These are phyloP conservation scores for Yamadazyma songkhlaensis DNA, from an alignment of 1,139 yeast species.

Conservation along the genomic window DNA sequence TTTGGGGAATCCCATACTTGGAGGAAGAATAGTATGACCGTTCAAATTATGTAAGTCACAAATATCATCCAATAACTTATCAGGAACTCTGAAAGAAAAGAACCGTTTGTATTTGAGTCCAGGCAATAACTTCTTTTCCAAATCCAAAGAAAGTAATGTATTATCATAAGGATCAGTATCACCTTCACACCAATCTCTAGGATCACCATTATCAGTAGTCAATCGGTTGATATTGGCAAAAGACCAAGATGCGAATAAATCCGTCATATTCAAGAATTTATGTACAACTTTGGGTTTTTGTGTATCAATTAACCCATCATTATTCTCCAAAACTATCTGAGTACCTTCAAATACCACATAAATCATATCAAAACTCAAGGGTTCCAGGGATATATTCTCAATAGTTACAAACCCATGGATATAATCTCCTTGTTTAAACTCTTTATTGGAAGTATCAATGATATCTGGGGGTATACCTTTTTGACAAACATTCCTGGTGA, in stretches of 20 bases:
- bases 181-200: slow-evolving; percentile 50
- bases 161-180: slow-evolving; percentile 46
- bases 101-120: slow-evolving; percentile 39
- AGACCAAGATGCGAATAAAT: slow-evolving; percentile 47
- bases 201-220: slow-evolving; percentile 46
- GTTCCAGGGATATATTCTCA: slow-evolving; percentile 26
- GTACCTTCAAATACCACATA: slow-evolving; percentile 38
- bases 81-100: slow-evolving; percentile 43
- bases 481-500: slow-evolving; percentile 43
- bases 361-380: slow-evolving; percentile 41
- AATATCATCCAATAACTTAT: slow-evolving; percentile 39
- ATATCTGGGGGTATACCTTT: slow-evolving; percentile 36
- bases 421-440: slow-evolving; percentile 38
- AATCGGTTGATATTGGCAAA: slow-evolving; percentile 45
- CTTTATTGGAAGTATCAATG: slow-evolving; percentile 28
- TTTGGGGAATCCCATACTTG: slow-evolving; percentile 36
- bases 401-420: slow-evolving; percentile 39
- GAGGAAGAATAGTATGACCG: slow-evolving; percentile 37
- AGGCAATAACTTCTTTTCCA: slow-evolving; percentile 38
- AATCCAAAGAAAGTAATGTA: slow-evolving; percentile 35
- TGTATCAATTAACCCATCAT: slow-evolving; percentile 27
- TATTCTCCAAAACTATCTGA: slow-evolving; percentile 26
- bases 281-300: slow-evolving; percentile 26
- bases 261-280: slow-evolving; percentile 44
- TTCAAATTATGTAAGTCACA: slow-evolving; percentile 37